phyloP scores from a whole-genome alignment of 805 yeast species.

The Schizosaccharomyces cryophilus region DNA sequence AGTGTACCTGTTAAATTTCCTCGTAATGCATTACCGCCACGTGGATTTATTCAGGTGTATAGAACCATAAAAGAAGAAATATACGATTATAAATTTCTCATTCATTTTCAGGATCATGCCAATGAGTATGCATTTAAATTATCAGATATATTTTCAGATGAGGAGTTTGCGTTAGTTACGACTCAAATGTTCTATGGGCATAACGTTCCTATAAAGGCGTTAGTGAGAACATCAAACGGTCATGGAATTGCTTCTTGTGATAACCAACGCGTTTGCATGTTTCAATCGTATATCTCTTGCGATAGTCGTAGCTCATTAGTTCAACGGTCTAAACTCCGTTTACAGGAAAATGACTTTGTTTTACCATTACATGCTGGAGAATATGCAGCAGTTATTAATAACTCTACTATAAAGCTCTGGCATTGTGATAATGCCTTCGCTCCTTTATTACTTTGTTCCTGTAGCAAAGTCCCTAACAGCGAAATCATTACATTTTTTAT shows the following conservation, averaged over 20 bases:
- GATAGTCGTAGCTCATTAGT: neutral
- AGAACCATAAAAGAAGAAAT: neutral
- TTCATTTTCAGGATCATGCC: constrained; percentile 16
- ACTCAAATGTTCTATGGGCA: neutral
- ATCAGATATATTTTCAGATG: neutral
- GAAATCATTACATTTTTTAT: neutral
- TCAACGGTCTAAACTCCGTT: neutral
- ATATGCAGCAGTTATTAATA: constrained; percentile 9
- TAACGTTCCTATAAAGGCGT: constrained; percentile 1
- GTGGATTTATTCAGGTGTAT: neutral
- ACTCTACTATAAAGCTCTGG: constrained; percentile 4
- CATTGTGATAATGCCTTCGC: neutral
- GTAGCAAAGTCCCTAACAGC: neutral
- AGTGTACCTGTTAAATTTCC: neutral
- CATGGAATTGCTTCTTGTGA: neutral
- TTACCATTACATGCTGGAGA: constrained; percentile 9
- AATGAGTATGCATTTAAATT: neutral
- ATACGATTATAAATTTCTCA: constrained; percentile 10
- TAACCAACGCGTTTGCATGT: neutral
- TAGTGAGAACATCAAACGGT: neutral
- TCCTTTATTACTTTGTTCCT: neutral
- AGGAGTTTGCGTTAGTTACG: neutral
- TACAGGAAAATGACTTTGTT: constrained; percentile 1
- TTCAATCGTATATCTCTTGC: neutral
- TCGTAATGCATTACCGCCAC: neutral